These are phyloP conservation scores for Candida boidinii DNA, from an alignment of 805 yeast genomes.

Conservation along the genomic window DNA sequence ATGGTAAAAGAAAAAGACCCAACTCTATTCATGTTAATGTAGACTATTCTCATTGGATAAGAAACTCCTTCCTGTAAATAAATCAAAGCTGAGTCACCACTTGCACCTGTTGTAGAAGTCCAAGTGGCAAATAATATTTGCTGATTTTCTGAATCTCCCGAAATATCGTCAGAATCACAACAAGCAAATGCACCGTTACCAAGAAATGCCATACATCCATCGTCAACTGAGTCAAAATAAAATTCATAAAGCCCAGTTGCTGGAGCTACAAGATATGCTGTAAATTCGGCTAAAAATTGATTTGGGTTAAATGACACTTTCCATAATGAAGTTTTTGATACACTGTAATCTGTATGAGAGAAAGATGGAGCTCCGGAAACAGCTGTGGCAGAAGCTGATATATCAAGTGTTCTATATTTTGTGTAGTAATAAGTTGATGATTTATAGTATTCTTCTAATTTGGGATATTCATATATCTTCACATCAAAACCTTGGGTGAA, in stretches of 20 bases:
- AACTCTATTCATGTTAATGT: conserved; percentile 1
- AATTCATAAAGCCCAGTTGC: conserved; percentile 21
- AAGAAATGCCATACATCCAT: conserved; percentile 22
- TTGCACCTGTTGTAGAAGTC: background rate
- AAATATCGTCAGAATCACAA: conserved; percentile 13
- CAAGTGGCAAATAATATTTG: conserved; percentile 7
- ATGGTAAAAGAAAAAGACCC: background rate
- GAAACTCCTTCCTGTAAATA: background rate
- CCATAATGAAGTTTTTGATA: too few species aligned
- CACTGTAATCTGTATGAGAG: too few species aligned
- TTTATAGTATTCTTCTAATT: too few species aligned
- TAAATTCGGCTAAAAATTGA: too few species aligned
- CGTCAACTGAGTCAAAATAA: conserved; percentile 18
- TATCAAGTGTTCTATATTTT: too few species aligned
- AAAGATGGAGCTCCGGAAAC: too few species aligned
- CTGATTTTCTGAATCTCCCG: conserved; percentile 2
- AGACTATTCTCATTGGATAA: conserved; percentile 4
- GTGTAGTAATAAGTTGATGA: too few species aligned
- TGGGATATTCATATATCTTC: too few species aligned
- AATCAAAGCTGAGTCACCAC: conserved; percentile 2
- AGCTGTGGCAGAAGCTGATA: too few species aligned
- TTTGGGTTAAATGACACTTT: too few species aligned
- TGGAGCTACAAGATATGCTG: conserved; percentile 17
- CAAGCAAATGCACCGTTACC: conserved; percentile 28
- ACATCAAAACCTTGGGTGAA: too few species aligned